Conservation (phyloP, 2,329 filamentous ascomycete genomes). For the Xylaria sp. region DNA sequence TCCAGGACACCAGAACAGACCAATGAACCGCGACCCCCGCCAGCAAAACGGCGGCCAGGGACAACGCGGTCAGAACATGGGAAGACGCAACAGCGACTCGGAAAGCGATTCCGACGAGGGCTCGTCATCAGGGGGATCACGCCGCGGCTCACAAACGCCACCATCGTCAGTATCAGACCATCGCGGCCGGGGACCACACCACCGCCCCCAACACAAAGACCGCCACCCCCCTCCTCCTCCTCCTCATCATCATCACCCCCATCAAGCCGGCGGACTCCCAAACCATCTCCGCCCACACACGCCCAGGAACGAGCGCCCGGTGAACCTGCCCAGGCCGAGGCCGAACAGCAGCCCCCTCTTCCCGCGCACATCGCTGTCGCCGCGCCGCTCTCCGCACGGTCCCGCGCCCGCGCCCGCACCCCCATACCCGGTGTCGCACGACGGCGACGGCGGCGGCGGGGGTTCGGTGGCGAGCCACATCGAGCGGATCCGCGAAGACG, state of each 20-base stretch:
- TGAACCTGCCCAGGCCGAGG: not conserved
- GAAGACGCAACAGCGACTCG: constrained; percentile 14
- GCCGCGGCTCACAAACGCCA: constrained; percentile 30
- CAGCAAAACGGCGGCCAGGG: not conserved
- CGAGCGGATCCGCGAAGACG: constrained; percentile 36
- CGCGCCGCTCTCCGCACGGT: constrained; percentile 7
- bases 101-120: constrained; percentile 27
- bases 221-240: constrained; percentile 9
- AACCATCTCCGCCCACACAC: not conserved
- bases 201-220: constrained; percentile 11
- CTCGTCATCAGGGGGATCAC: constrained; percentile 31
- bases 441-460: not conserved
- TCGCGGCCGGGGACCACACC: not conserved
- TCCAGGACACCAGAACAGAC: not conserved
- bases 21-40: not conserved
- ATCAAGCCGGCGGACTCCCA: not conserved
- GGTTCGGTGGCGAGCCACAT: constrained; percentile 31
- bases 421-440: constrained; percentile 2
- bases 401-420: not conserved
- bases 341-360: not conserved
- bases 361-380: not conserved
- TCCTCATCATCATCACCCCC: not conserved
- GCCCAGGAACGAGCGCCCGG: not conserved
- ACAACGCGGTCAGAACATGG: not conserved
- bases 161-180: constrained; percentile 35